A percentile compares a stretch with the other conserved stretches of the same genome.
phyloP scores from a whole-genome alignment of 164 flowering plant species.

The Amborella trichopoda region DNA sequence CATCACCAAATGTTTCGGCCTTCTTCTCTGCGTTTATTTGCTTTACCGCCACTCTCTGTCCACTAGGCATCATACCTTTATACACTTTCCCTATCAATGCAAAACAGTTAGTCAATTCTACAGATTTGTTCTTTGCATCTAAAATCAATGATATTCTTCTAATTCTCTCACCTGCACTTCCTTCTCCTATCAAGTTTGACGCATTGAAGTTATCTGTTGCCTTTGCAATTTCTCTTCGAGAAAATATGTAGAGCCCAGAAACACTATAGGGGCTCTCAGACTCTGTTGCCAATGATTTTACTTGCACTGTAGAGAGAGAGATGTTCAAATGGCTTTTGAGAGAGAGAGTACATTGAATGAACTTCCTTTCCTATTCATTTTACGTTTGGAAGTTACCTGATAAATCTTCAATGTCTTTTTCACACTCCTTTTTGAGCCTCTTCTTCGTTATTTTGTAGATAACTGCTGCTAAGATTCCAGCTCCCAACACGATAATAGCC shows the following conservation, averaged over 20 bases:
- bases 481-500: no score
- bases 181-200: conserved; percentile 16
- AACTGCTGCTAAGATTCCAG: conserved; percentile 12
- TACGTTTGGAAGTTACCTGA: no score
- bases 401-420: conserved; percentile 15
- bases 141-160: neutral
- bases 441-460: conserved; percentile 14
- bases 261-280: neutral
- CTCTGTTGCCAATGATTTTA: conserved; percentile 10
- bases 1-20: conserved; percentile 4
- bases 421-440: conserved; percentile 4
- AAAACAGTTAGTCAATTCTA: neutral
- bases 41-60: conserved; percentile 14
- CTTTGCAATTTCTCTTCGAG: conserved; percentile 9
- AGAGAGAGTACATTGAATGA: neutral
- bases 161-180: conserved; percentile 7
- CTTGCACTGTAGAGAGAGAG: conserved; percentile 7
- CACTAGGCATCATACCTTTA: conserved; percentile 17
- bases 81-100: conserved; percentile 11
- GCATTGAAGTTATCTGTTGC: conserved; percentile 11
- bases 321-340: neutral
- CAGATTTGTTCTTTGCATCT: neutral
- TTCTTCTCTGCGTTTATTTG: conserved; percentile 8
- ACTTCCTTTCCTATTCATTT: neutral
- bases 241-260: conserved; percentile 16